Conservation (phyloP, 1,284 basidiomycete genomes). For the Thelephora terrestris region DNA sequence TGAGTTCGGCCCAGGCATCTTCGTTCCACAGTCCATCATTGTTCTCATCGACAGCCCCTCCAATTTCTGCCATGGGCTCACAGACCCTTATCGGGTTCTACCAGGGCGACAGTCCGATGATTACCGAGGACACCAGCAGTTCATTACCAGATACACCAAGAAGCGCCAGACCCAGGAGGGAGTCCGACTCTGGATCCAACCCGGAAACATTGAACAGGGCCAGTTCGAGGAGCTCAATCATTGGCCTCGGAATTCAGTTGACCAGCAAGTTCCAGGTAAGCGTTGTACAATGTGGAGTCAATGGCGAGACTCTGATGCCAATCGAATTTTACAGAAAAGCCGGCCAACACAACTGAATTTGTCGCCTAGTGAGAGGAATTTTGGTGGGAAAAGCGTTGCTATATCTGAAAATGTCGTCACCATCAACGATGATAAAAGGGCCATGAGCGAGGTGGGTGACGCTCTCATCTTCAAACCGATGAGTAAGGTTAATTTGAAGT, state of each 20-base stretch:
- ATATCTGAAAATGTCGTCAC: constrained; percentile 22
- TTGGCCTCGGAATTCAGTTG: not conserved
- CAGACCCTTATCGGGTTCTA: not conserved
- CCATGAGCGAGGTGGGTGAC: constrained; percentile 54
- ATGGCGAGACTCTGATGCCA: not conserved
- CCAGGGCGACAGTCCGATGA: not conserved
- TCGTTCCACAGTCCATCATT: constrained; percentile 22
- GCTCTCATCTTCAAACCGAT: not conserved
- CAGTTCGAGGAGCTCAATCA: not conserved
- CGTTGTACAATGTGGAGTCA: not conserved
- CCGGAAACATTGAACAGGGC: not conserved
- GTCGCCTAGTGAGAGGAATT: constrained; percentile 51
- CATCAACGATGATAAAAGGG: constrained; percentile 43
- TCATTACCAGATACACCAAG: not conserved
- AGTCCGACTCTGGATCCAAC: constrained; percentile 21
- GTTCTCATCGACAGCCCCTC: not conserved
- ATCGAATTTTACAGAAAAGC: constrained; percentile 17
- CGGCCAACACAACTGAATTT: constrained; percentile 37
- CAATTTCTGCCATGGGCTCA: not conserved
- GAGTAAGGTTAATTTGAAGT: constrained; percentile 2
- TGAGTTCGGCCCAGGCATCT: constrained; percentile 29
- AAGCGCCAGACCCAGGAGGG: constrained; percentile 13
- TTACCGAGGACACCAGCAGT: no score
- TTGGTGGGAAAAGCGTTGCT: constrained; percentile 30
- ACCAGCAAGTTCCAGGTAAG: constrained; percentile 1